Conservation (phyloP, 805 yeast species). For the Kluyveromyces dobzhanskii region DNA sequence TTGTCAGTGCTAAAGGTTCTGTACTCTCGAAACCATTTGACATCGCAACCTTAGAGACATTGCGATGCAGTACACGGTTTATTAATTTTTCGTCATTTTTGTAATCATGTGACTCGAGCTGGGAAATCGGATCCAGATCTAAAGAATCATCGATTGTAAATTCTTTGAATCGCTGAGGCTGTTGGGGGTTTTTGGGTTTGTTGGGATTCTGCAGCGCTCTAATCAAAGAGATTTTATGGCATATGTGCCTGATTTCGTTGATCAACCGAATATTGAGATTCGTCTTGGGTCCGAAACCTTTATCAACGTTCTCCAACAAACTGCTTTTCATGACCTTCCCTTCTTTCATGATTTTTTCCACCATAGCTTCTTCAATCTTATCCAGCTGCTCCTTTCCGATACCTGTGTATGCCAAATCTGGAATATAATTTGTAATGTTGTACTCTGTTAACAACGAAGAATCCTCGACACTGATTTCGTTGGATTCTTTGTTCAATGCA, state of each 20-base stretch:
- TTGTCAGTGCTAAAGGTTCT: constrained; percentile 66
- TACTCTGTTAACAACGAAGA: constrained; percentile 71
- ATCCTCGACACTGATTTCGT: constrained; percentile 42
- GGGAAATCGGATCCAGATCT: constrained; percentile 80
- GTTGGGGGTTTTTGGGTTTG: constrained; percentile 18
- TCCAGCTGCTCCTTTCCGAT: constrained; percentile 39
- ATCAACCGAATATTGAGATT: constrained; percentile 64
- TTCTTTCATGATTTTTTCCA: constrained; percentile 32
- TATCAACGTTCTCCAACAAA: constrained; percentile 33
- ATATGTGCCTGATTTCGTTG: constrained; percentile 80
- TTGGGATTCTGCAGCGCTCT: constrained; percentile 85
- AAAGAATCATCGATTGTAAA: constrained; percentile 47
- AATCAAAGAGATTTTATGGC: constrained; percentile 81
- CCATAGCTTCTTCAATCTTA: constrained; percentile 36
- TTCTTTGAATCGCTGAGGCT: constrained; percentile 13
- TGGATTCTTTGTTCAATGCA: constrained; percentile 32
- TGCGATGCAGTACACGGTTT: constrained; percentile 54
- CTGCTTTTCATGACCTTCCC: constrained; percentile 30
- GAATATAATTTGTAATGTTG: constrained; percentile 74
- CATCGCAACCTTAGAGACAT: constrained; percentile 77
- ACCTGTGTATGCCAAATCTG: constrained; percentile 52
- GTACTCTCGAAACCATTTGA: constrained; percentile 85
- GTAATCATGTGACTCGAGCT: constrained; percentile 58
- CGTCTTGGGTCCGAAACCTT: constrained; percentile 55
- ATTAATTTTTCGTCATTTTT: constrained; percentile 51